Conservation (phyloP, 2,329 filamentous ascomycete genomes). For the Penicillium brevicompactum region DNA sequence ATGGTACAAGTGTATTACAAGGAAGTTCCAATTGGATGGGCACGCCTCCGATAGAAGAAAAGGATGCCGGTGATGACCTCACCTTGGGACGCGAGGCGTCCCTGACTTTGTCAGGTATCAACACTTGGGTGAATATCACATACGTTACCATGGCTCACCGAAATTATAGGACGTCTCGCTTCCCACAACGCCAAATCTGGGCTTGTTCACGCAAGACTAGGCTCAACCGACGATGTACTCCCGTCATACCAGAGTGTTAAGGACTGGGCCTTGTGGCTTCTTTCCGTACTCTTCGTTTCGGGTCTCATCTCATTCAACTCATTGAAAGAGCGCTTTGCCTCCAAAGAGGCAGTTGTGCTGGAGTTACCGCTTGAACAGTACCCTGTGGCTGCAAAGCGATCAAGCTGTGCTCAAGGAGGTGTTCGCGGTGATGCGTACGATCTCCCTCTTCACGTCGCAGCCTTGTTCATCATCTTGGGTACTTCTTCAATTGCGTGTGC, state of each 20-base stretch:
- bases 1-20: neutral
- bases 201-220: constrained; percentile 1
- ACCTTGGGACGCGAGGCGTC: constrained; percentile 19
- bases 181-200: constrained; percentile 5
- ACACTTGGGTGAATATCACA: neutral
- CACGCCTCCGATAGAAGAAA: neutral
- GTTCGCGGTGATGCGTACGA: constrained; percentile 54
- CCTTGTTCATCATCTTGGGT: constrained; percentile 63
- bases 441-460: constrained; percentile 64
- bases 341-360: neutral
- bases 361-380: neutral
- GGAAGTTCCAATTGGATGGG: constrained; percentile 7
- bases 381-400: constrained; percentile 16
- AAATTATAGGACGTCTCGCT: constrained; percentile 24
- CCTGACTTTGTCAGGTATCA: constrained; percentile 34
- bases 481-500: constrained; percentile 61
- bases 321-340: constrained; percentile 12
- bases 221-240: constrained; percentile 3
- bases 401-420: constrained; percentile 30
- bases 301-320: constrained; percentile 25
- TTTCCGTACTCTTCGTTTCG: constrained; percentile 28
- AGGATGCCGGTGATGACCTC: constrained; percentile 9
- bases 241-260: constrained; percentile 17
- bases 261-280: constrained; percentile 28
- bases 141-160: neutral